A percentile compares a stretch with the other conserved stretches of the same genome.
Conservation (phyloP, 1,139 yeast genomes). For the Taiozyma sp. region DNA sequence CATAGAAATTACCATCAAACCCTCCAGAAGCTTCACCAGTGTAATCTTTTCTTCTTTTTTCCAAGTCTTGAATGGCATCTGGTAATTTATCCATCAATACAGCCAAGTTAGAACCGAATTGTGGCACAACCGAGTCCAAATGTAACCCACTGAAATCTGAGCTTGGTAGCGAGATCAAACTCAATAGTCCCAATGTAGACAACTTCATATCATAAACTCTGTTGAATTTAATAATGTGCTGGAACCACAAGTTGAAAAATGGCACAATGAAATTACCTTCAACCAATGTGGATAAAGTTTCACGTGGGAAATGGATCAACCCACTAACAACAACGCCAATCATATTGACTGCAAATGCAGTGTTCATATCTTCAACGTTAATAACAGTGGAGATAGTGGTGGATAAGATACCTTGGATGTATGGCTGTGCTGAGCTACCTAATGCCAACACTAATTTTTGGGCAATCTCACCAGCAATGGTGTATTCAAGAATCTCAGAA, state of each 20-base stretch:
- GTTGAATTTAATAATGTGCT: constrained; percentile 48
- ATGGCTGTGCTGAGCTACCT: constrained; percentile 23
- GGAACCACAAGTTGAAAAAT: constrained; percentile 70
- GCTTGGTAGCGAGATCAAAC: constrained; percentile 34
- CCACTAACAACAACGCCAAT: constrained; percentile 66
- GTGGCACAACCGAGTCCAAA: constrained; percentile 23
- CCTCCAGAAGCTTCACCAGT: constrained; percentile 35
- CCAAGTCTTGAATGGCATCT: constrained; percentile 59
- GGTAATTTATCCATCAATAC: constrained; percentile 59
- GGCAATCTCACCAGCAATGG: constrained; percentile 26
- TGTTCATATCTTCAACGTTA: constrained; percentile 25
- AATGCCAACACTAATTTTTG: constrained; percentile 31
- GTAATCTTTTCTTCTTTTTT: constrained; percentile 55
- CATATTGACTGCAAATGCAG: constrained; percentile 49
- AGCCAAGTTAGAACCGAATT: constrained; percentile 45
- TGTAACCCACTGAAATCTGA: constrained; percentile 27
- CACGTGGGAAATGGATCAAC: constrained; percentile 55
- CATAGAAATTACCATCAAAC: constrained; percentile 22
- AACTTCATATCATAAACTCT: constrained; percentile 83
- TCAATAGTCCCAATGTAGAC: constrained; percentile 62
- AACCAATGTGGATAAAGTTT: constrained; percentile 51
- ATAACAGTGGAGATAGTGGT: constrained; percentile 24
- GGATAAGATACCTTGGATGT: constrained; percentile 22
- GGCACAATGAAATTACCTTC: constrained; percentile 39
- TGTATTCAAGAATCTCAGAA: constrained; percentile 17